phyloP scores from a whole-genome alignment of 2,329 filamentous ascomycete genomes.

The Colletotrichum sp. region DNA sequence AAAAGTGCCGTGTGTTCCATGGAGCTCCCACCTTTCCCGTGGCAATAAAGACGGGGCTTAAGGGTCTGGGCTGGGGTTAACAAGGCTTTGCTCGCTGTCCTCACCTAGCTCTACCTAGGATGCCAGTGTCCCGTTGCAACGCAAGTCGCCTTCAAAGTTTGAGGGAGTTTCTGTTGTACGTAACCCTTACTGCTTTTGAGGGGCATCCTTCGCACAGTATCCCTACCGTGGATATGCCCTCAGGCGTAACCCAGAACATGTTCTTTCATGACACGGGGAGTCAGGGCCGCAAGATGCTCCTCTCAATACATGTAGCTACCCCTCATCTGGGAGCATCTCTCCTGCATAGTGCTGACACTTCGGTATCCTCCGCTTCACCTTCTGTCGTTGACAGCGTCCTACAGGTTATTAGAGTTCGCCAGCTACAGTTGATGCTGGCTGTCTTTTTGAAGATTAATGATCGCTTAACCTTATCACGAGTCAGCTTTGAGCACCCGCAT shows the following conservation, averaged over 20 bases:
- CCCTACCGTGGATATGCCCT: not conserved
- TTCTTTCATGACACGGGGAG: not conserved
- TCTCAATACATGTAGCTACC: not conserved
- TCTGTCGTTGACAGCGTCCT: not conserved
- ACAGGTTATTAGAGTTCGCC: not conserved
- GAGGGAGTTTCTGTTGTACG: not conserved
- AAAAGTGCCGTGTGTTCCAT: not conserved
- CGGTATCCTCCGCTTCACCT: not conserved
- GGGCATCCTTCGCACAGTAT: not conserved
- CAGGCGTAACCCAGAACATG: not conserved
- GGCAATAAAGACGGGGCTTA: not conserved
- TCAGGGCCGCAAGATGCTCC: not conserved
- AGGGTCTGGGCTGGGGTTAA: not conserved
- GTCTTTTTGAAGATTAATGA: not conserved
- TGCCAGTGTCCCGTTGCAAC: not conserved
- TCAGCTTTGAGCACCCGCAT: not conserved
- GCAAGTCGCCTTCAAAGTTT: not conserved
- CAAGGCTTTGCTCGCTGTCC: not conserved
- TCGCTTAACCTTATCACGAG: not conserved
- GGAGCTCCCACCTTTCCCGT: not conserved
- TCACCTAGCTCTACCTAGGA: not conserved
- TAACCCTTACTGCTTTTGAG: not conserved
- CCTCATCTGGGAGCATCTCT: not conserved
- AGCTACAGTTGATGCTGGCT: not conserved
- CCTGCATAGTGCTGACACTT: not conserved